phyloP scores from a whole-genome alignment of 73 alveolate genomes.

The Urostyla sp. region DNA sequence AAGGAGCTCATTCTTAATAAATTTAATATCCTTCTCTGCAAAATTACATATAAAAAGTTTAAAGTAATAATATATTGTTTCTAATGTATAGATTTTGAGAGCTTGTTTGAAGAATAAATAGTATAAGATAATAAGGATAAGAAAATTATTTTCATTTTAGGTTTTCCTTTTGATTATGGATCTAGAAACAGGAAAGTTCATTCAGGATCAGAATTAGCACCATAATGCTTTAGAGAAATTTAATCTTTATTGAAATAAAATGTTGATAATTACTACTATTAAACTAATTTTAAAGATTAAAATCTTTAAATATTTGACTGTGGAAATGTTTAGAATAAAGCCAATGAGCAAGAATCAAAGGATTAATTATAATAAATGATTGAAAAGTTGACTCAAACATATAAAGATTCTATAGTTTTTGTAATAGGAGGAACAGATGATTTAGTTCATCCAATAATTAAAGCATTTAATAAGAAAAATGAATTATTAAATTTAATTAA shows the following conservation, averaged over 20 bases:
- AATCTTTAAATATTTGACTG: constrained; percentile 1
- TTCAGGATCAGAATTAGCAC: constrained; percentile 24
- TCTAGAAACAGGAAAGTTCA: too few relatives aligned
- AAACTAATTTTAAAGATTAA: not conserved
- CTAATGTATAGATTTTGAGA: too few relatives aligned
- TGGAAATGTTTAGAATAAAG: not conserved
- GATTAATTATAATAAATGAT: not conserved
- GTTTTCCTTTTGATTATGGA: too few relatives aligned
- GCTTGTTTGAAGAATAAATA: too few relatives aligned
- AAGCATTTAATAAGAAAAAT: not conserved
- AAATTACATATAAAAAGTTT: too few relatives aligned
- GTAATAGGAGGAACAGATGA: constrained; percentile 44
- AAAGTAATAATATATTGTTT: too few relatives aligned
- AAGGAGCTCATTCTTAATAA: too few relatives aligned
- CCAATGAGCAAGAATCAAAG: not conserved
- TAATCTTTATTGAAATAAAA: not conserved
- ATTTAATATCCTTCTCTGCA: too few relatives aligned
- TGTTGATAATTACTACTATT: not conserved
- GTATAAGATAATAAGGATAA: too few relatives aligned
- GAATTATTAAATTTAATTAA: not conserved
- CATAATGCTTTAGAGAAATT: constrained; percentile 12
- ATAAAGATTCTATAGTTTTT: constrained; percentile 9
- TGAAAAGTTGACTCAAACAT: not conserved
- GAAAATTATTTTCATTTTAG: too few relatives aligned
- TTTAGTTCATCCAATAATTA: not conserved